These are phyloP conservation scores for Solanum aculeatissimum DNA, from an alignment of 305 asterid genomes.

Conservation along the genomic window DNA sequence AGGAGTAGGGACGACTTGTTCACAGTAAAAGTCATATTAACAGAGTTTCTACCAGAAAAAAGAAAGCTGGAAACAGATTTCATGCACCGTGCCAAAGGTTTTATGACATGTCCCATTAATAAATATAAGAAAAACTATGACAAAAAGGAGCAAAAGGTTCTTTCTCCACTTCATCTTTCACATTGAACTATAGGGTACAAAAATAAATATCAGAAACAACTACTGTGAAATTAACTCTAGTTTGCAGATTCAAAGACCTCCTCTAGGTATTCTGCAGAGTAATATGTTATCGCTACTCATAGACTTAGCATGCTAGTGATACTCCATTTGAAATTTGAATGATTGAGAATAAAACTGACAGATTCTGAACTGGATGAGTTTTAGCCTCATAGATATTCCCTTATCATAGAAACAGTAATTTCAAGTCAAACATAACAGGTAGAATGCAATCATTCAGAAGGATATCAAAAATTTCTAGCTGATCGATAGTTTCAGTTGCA, in stretches of 20 bases:
- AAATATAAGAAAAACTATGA: neutral
- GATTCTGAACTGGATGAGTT: neutral
- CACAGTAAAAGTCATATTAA: neutral
- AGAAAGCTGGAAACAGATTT: neutral
- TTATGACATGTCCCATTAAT: neutral
- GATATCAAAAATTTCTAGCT: constrained; percentile 86
- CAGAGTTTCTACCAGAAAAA: neutral
- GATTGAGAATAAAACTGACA: neutral
- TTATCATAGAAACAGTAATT: neutral
- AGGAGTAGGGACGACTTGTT: neutral
- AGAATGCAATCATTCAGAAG: constrained; percentile 16
- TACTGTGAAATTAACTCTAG: neutral
- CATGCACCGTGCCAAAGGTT: neutral
- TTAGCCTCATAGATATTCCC: neutral
- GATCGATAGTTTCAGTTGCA: constrained; percentile 60
- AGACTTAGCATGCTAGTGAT: neutral
- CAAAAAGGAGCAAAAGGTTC: neutral
- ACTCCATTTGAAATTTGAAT: neutral
- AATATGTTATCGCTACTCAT: neutral
- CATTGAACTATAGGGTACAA: neutral
- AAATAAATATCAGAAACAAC: neutral
- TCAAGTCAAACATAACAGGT: neutral
- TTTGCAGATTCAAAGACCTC: neutral
- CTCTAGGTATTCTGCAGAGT: neutral
- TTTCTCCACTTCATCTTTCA: neutral